Evolutionary conservation across 768 basidiomycete genomes (phyloP), one percentile per base, ranked within the genome.

Genomic region (Kondoa malvinella): DNA sequence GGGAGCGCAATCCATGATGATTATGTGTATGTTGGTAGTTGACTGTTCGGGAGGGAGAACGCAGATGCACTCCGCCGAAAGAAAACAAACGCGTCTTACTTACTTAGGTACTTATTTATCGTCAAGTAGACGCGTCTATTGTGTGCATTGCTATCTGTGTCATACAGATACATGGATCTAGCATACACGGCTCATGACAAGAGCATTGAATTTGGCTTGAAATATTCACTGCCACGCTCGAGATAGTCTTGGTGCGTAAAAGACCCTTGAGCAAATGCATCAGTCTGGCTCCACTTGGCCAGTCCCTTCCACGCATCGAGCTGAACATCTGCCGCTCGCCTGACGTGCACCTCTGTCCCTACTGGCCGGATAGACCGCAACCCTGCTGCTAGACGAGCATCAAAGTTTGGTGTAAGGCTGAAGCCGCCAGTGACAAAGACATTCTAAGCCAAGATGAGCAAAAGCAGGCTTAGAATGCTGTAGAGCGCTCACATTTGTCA

Each of bases 291-390:
- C 77, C 81, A 82, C 63, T 81, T 81, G 16, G 88, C 88, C 90
- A 99, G 92, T 4, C 95, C 95, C 56, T 82, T 81, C 92, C 92
- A 99, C 17, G 92, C 87, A 73, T 94, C 90, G 69, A 85, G 71
- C 15, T 78, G 70, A 0, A 88, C 84, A 75, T 95, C 85, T 1
- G 73, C 77, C 0, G 92, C 88, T 0, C 81, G 78, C 34, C 78
- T 76, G 57, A 92, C 82, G 58, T 81, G 76, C 26, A 99, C 81
- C 3, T 82, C 80, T 78, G 87, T 87, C 67, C 86, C 87, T 16
- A 89, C 87, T 0, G 90, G 88, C 8, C 97, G 80, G 64, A 92
- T 83, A 1, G 92, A 88, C 21, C 87, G 84, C n/a, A 99, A 78
- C 25, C 84, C 82, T 30, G 82, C 80, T n/a, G 85, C 80, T 50